phyloP scores from a whole-genome alignment of 768 basidiomycete genomes.

The Cystobasidium onofrii region DNA sequence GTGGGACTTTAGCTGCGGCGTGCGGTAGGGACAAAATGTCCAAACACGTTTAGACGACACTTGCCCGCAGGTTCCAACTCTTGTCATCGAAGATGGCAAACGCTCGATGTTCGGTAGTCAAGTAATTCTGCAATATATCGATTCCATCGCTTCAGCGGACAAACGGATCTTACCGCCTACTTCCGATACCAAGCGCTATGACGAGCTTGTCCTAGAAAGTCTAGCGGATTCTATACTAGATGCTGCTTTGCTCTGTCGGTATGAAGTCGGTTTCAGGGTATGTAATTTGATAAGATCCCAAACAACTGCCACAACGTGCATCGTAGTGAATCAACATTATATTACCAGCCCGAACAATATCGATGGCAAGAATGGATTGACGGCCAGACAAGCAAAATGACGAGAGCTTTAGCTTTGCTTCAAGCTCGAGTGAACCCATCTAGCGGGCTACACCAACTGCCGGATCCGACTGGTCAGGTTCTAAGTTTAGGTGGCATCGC shows the following conservation, averaged over 20 bases:
- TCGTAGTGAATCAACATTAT: neutral
- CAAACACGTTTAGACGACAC: too few species aligned
- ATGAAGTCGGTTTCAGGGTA: neutral
- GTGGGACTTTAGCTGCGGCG: too few species aligned
- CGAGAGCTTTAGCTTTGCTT: neutral
- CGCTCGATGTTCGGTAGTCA: neutral
- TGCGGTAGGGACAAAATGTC: too few species aligned
- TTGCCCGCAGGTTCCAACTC: neutral
- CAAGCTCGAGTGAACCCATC: neutral
- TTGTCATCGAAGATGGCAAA: neutral
- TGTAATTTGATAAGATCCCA: neutral
- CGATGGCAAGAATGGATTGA: constrained; percentile 15
- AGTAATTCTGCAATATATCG: neutral
- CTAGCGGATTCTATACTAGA: neutral
- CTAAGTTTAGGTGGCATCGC: neutral
- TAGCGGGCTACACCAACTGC: neutral
- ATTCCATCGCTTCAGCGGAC: neutral
- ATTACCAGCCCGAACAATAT: neutral
- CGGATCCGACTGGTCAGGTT: neutral
- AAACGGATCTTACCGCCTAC: neutral
- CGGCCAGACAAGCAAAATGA: neutral
- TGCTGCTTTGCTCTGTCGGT: neutral
- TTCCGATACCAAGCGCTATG: neutral
- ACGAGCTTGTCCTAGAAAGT: constrained; percentile 2
- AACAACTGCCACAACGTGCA: neutral